phyloP scores from a whole-genome alignment of 805 yeast genomes.

The Starmera amethionina region DNA sequence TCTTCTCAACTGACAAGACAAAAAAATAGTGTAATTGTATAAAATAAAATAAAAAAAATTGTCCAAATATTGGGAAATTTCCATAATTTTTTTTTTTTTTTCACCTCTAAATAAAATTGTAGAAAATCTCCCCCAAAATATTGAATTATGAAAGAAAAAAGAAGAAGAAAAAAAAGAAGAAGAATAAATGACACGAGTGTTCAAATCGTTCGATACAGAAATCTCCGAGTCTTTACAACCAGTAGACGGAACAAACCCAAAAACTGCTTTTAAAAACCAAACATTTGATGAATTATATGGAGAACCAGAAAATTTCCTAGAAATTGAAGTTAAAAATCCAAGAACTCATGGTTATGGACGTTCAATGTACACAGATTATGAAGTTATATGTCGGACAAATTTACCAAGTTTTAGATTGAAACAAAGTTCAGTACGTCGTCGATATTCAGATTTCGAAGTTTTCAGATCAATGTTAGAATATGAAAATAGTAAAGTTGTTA shows the following conservation, averaged over 20 bases:
- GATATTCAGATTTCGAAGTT: constrained; percentile 84
- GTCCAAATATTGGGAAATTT: no score
- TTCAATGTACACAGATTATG: constrained; percentile 84
- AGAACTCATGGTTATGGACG: constrained; percentile 63
- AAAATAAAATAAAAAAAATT: no score
- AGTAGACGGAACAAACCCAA: not conserved
- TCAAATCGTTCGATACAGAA: constrained; percentile 21
- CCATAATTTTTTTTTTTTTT: no score
- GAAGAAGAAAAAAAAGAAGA: not conserved
- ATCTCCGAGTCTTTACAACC: constrained; percentile 12
- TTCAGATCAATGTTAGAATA: constrained; percentile 65
- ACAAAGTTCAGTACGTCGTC: constrained; percentile 60
- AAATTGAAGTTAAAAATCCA: constrained; percentile 80
- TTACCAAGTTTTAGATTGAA: constrained; percentile 74
- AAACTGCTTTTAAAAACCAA: constrained; percentile 38
- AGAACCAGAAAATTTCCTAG: constrained; percentile 89
- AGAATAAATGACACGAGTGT: constrained; percentile 4
- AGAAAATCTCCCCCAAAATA: no score
- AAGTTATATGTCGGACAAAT: constrained; percentile 80
- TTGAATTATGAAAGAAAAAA: no score
- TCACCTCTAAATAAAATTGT: no score
- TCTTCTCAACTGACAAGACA: no score
- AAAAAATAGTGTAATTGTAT: no score
- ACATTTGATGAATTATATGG: constrained; percentile 80
- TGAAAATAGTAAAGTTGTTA: constrained; percentile 70